Evolutionary conservation across 305 asterid genomes (phyloP), one percentile per base, ranked within the genome.

Genomic region (Caryopteris hybrid): DNA sequence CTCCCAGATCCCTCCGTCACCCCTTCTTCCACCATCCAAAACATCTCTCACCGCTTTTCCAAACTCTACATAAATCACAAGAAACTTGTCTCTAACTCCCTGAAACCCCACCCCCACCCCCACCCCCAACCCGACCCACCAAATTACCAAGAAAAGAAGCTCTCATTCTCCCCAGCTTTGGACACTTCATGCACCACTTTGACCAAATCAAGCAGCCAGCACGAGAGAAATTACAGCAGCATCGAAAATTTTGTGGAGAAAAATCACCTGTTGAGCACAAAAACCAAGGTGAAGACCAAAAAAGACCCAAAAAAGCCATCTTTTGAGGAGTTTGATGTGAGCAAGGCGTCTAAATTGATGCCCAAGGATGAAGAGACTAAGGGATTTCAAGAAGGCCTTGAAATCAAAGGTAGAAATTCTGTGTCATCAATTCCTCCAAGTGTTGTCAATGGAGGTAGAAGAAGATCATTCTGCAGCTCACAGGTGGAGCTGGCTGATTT

Each of bases 381-480:
- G 61, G 74, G 73, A 10, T 61, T 68, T 46, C 67, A 48, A n/a
- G n/a, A n/a, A n/a, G n/a, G n/a, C n/a, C n/a, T n/a, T n/a, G n/a
- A n/a, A n/a, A n/a, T n/a, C n/a, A n/a, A 14, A 59, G 79, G 83
- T 41, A 81, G 82, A 56, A 59, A 61, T 18, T 76, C 86, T 12
- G 33, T 74, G 2, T 74, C 84, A 6, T 77, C 73, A 27, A 62
- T 67, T 56, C 86, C 73, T 27, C 78, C 72, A 45, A 34, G 51
- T 50, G 13, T 34, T 4, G 90, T 22, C 7, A 69, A 43, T 68
- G 74, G 77, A 59, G 84, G 83, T 17, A 70, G 86, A 42, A 88
- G 92, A 42, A 87, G 77, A 78, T 90, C 95, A 38, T 81, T 91
- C 71, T 78, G 84, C 80, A 83, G 81, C 74, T 86, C 97, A n/a